Evolutionary conservation across 805 yeast genomes (phyloP).

Genomic region (Priceomyces castillae): DNA sequence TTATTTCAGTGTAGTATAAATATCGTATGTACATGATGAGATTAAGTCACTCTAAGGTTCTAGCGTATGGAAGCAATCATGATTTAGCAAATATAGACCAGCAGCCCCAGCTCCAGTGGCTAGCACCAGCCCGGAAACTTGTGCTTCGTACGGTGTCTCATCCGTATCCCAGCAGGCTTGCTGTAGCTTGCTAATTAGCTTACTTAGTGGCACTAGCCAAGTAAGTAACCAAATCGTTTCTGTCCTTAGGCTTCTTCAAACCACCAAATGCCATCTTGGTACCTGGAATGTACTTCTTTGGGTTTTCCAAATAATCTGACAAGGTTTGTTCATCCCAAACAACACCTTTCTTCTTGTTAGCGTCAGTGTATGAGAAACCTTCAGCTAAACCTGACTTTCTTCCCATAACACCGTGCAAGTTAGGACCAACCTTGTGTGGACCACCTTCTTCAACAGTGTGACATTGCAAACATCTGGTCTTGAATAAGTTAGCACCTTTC

Average conservation of each 20-base stretch:
- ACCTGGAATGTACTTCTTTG: slow-evolving; percentile 99
- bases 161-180: not conserved
- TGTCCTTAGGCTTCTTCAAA: slow-evolving; percentile 97
- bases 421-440: slow-evolving; percentile 98
- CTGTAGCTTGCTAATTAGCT: slow-evolving; percentile 9
- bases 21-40: slow-evolving; percentile 2
- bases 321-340: slow-evolving; percentile 83
- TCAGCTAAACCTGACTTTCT: slow-evolving; percentile 89
- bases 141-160: not conserved
- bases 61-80: not conserved
- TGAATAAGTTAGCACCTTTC: slow-evolving; percentile 97
- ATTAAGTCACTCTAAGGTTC: slow-evolving; percentile 1
- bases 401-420: slow-evolving; percentile 91
- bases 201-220: slow-evolving; percentile 48
- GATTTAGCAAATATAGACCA: not conserved
- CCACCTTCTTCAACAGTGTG: slow-evolving; percentile 97
- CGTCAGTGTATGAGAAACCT: slow-evolving; percentile 96
- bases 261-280: slow-evolving; percentile 99
- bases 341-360: slow-evolving; percentile 95
- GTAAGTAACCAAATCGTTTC: slow-evolving; percentile 94
- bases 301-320: slow-evolving; percentile 96
- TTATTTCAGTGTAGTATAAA: not conserved
- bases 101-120: not conserved
- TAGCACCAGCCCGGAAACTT: not conserved
- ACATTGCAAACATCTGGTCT: slow-evolving; percentile 98